These are phyloP conservation scores for Saccharomyces pastorianus DNA, from an alignment of 1,139 yeast genomes.

Conservation along the genomic window DNA sequence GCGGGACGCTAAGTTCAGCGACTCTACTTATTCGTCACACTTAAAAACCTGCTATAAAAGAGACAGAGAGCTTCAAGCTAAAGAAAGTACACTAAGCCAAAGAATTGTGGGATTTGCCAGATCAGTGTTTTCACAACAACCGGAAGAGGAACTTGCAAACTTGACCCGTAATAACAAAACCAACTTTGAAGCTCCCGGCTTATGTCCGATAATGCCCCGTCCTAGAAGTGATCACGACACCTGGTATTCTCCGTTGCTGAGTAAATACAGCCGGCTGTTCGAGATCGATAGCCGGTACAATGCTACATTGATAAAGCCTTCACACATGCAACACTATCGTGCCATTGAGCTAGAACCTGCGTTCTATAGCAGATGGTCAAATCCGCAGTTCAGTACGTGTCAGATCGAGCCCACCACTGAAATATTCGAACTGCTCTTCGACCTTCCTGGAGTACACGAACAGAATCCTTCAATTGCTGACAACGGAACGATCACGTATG, in stretches of 20 bases:
- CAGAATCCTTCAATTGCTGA: slow-evolving; percentile 2
- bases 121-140: neutral
- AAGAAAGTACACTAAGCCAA: neutral
- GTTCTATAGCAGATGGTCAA: slow-evolving; percentile 23
- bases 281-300: slow-evolving; percentile 35
- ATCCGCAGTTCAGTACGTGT: slow-evolving; percentile 9
- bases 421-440: slow-evolving; percentile 17
- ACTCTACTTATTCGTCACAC: slow-evolving; percentile 14
- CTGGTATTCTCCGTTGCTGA: slow-evolving; percentile 34
- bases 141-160: neutral
- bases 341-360: slow-evolving; percentile 17
- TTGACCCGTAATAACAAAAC: neutral
- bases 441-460: slow-evolving; percentile 10
- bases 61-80: neutral
- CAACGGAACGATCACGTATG: slow-evolving; percentile 9
- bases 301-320: slow-evolving; percentile 36
- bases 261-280: slow-evolving; percentile 37
- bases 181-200: neutral
- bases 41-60: slow-evolving; percentile 9
- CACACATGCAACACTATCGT: slow-evolving; percentile 10
- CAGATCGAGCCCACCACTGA: slow-evolving; percentile 15
- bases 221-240: slow-evolving; percentile 1
- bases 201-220: slow-evolving; percentile 5
- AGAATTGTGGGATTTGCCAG: neutral
- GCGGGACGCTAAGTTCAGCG: slow-evolving; percentile 15